Evolutionary conservation across 495 filamentous ascomycete genomes (phyloP), one percentile per base, ranked within the genome.

Genomic region (Penicillium parvum): DNA sequence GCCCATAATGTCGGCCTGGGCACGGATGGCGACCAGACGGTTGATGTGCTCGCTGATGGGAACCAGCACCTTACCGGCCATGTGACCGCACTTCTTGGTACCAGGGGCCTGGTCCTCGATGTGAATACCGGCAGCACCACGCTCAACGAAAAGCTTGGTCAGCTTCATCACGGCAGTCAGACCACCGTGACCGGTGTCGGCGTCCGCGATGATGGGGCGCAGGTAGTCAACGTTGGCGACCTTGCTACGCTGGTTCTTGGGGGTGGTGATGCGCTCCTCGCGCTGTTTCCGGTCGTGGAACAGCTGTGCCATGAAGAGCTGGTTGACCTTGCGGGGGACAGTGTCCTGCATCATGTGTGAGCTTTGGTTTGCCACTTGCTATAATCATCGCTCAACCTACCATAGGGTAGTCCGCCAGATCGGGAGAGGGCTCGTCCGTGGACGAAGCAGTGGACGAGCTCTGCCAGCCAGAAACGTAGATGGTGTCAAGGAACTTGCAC

Each of bases 211-310:
- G 64, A 98, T 94, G 49, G 92, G 92, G 9, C 92, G 83, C 15
- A 98, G 83, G 71, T 90, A 98, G 70, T 98, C 92, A 52, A 86
- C 77, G 62, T 92, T 91, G 47, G 85, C 77, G 36, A 95, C 72
- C 30, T 79, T 86, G 52, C 65, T 58, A 23, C 92, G 86, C 58
- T 88, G 72, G 14, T 78, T 70, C 54, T 83, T 82, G 7, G 90
- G 84, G 4, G 82, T 85, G 22, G 81, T 84, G 25, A 97, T 66
- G 40, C 92, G 89, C 64, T 96, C 92, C 68, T 96, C 87, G 37
- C 92, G 85, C 65, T 98, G 92, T 70, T 98, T 98, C 53, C 92
- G 86, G 77, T 98, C 94, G 68, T 98, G 92, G 83, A 98, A 98
- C 41, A 96, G 85, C 67, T 98, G 94, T 19, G 92, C 91, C 78